Percentiles rank a stretch among this genome's conserved stretches.
phyloP scores from a whole-genome alignment of 805 yeast species.

The Kodamaea fukazawae region DNA sequence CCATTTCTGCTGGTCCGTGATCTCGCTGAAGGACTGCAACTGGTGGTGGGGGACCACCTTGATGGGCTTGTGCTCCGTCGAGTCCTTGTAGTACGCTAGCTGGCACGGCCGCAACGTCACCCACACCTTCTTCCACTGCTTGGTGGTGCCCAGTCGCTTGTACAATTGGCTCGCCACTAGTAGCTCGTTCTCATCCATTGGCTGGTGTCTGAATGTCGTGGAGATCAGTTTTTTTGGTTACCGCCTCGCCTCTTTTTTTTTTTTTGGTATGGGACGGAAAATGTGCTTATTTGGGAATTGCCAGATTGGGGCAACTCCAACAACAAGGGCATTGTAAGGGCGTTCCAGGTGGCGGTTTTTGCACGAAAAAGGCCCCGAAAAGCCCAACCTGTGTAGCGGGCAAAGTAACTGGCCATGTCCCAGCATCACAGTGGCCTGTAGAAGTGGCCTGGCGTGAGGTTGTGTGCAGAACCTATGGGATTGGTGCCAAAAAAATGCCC shows the following conservation, averaged over 20 bases:
- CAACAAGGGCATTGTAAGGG: no score
- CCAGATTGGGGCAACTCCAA: no score
- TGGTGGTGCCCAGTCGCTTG: slow-evolving; percentile 32
- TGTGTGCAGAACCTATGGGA: not conserved
- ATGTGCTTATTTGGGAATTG: not conserved
- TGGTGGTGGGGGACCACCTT: slow-evolving; percentile 26
- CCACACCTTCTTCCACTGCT: slow-evolving; percentile 40
- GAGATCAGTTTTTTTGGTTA: not conserved
- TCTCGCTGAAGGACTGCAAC: slow-evolving; percentile 18
- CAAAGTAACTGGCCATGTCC: no score
- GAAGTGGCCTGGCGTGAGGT: no score
- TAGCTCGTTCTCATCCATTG: slow-evolving; percentile 16
- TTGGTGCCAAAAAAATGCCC: not conserved
- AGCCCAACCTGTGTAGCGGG: no score
- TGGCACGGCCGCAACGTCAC: slow-evolving; percentile 38
- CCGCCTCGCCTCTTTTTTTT: not conserved
- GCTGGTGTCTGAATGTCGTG: not conserved
- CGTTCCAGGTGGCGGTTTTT: not conserved
- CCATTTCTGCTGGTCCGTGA: slow-evolving; percentile 14
- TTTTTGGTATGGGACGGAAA: not conserved
- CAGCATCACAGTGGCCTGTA: no score
- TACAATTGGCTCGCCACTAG: slow-evolving; percentile 25
- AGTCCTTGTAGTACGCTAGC: slow-evolving; percentile 38
- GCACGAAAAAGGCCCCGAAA: not conserved
- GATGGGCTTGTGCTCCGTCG: slow-evolving; percentile 36